Conservation (phyloP, 2,329 filamentous ascomycete genomes). For the Calonectria hongkongensis region DNA sequence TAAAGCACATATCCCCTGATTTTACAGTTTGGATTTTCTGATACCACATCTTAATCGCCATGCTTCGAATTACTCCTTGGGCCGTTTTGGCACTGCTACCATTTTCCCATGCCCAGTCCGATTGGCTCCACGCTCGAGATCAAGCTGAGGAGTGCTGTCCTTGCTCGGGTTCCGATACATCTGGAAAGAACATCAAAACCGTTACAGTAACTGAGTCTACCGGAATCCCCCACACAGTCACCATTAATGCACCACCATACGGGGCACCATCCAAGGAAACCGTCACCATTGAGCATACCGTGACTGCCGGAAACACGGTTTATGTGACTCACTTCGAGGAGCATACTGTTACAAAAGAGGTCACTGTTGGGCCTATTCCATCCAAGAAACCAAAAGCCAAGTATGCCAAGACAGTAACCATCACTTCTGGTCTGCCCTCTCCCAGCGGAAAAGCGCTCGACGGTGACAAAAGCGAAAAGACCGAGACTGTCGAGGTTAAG, state of each 20-base stretch:
- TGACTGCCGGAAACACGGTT: slow-evolving; percentile 52
- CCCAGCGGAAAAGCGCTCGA: not conserved
- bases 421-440: not conserved
- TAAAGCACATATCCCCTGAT: not conserved
- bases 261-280: slow-evolving; percentile 51
- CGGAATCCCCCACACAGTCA: slow-evolving; percentile 43
- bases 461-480: not conserved
- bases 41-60: slow-evolving; percentile 34
- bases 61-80: slow-evolving; percentile 54
- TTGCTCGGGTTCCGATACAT: slow-evolving; percentile 49
- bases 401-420: slow-evolving; percentile 3
- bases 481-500: slow-evolving; percentile 34
- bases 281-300: slow-evolving; percentile 50
- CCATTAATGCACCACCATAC: slow-evolving; percentile 44
- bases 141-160: slow-evolving; percentile 56
- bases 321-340: slow-evolving; percentile 51
- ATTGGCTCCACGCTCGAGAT: slow-evolving; percentile 45
- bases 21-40: not conserved
- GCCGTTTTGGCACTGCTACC: slow-evolving; percentile 54
- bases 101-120: slow-evolving; percentile 54
- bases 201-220: slow-evolving; percentile 55
- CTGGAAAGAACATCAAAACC: slow-evolving; percentile 43
- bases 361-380: slow-evolving; percentile 40
- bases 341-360: slow-evolving; percentile 50
- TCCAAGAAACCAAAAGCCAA: not conserved